phyloP scores from a whole-genome alignment of 345 rosid species.

The Sapria himalayana region DNA sequence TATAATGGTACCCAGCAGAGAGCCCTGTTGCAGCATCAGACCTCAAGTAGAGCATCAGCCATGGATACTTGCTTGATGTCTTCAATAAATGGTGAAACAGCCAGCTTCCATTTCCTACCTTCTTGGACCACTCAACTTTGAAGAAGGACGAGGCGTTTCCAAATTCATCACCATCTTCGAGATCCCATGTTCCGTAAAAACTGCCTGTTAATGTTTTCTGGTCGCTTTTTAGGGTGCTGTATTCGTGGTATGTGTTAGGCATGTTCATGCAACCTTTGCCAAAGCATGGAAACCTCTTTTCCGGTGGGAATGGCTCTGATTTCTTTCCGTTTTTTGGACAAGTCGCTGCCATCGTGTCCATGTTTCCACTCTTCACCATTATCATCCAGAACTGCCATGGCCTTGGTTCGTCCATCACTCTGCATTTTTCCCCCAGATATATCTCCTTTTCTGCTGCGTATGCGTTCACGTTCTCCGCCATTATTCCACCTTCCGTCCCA shows the following conservation, averaged over 20 bases:
- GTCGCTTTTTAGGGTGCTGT: constrained; percentile 22
- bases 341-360: constrained; percentile 31
- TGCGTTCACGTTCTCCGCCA: constrained; percentile 20
- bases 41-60: constrained; percentile 81
- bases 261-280: constrained; percentile 77
- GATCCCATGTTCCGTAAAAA: constrained; percentile 60
- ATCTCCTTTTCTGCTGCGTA: constrained; percentile 59
- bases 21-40: constrained; percentile 64
- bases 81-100: constrained; percentile 42
- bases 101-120: constrained; percentile 50
- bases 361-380: constrained; percentile 85
- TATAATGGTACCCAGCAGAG: constrained; percentile 64
- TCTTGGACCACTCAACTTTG: constrained; percentile 58
- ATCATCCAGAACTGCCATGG: constrained; percentile 90
- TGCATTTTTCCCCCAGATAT: constrained; percentile 44
- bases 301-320: constrained; percentile 25
- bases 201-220: constrained; percentile 36
- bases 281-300: constrained; percentile 42
- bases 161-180: constrained; percentile 13
- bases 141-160: constrained; percentile 24
- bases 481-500: constrained; percentile 18
- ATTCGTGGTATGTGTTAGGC: constrained; percentile 33
- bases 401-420: constrained; percentile 33
- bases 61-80: constrained; percentile 56
- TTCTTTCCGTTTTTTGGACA: constrained; percentile 52